phyloP scores from a whole-genome alignment of 2,329 filamentous ascomycete species.

The Aspergillus sp. region DNA sequence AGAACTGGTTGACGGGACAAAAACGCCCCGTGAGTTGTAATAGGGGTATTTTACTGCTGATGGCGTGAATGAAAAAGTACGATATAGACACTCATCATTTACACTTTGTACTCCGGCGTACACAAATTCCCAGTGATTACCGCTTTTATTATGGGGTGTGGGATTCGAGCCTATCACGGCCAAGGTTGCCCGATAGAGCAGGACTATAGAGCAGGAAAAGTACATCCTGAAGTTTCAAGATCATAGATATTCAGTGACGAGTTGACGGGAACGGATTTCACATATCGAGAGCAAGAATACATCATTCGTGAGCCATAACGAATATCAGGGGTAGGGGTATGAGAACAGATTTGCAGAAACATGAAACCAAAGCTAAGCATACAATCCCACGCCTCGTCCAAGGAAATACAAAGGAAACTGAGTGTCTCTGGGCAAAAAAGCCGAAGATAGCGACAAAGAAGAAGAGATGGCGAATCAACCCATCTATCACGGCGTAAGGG shows the following conservation, averaged over 20 bases:
- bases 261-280: not conserved
- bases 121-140: too few species aligned
- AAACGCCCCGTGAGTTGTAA: too few species aligned
- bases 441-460: slow-evolving; percentile 6
- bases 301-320: slow-evolving; percentile 13
- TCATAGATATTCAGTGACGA: not conserved
- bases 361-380: slow-evolving; percentile 11
- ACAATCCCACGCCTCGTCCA: slow-evolving; percentile 8
- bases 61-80: too few species aligned
- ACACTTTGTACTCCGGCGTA: too few species aligned
- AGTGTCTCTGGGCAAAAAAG: not conserved
- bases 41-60: too few species aligned
- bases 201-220: not conserved
- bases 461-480: not conserved
- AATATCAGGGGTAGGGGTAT: slow-evolving; percentile 13
- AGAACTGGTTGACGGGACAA: too few species aligned
- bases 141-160: too few species aligned
- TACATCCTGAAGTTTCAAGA: not conserved
- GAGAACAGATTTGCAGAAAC: slow-evolving; percentile 7
- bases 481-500: slow-evolving; percentile 1
- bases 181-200: too few species aligned
- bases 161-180: too few species aligned
- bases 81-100: too few species aligned
- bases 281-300: slow-evolving; percentile 3
- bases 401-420: slow-evolving; percentile 8